Base-by-base conservation (phyloP, 2,329 filamentous ascomycete genomes). In the Aspergillus ibericus region DNA sequence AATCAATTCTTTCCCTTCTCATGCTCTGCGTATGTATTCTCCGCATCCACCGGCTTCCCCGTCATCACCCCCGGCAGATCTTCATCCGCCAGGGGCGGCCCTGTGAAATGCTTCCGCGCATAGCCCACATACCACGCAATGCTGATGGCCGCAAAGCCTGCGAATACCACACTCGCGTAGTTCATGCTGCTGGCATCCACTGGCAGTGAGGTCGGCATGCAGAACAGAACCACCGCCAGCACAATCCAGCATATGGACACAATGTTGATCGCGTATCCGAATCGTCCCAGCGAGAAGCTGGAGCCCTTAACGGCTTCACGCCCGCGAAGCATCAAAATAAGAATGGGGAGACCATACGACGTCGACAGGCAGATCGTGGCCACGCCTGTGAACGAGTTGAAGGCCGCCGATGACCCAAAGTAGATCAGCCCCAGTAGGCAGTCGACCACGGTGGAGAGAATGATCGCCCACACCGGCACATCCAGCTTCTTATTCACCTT, bases 341-440 rank as follows among this genome's bases (percentile, higher is more conserved):
- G 75, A 55, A 93, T 91, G 0, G 90, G 90, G 15, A 92, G 81
- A 13, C 87, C 89, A 72, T 93, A 93, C 0, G 88, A 91, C 4
- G 87, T 86, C 0, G 86, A 88, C 0, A 93, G 82, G 63, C 89
- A 92, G 70, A 93, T 92, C 4, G 89, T 92, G 1, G 89, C 90
- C 1, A 92, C 89, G 27, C 89, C 89, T 0, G 89, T 92, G 74
- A 93, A 92, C 9, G 86, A 88, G 78, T 88, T 89, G 78, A 93
- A 93, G 0, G 90, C 90, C 0, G 89, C 88, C 0, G 85, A 83
- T 1, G 87, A 90, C 9, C 90, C 90, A 63, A 93, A 91, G 77
- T 91, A 93, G 73, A 93, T 92, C 63, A 90, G 81, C 0, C 89
- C 90, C 0, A 93, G 81, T 10, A 92, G 76, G 64, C 85, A 89